phyloP scores from a whole-genome alignment of 2,329 filamentous ascomycete species.

The Xylaria sp. region DNA sequence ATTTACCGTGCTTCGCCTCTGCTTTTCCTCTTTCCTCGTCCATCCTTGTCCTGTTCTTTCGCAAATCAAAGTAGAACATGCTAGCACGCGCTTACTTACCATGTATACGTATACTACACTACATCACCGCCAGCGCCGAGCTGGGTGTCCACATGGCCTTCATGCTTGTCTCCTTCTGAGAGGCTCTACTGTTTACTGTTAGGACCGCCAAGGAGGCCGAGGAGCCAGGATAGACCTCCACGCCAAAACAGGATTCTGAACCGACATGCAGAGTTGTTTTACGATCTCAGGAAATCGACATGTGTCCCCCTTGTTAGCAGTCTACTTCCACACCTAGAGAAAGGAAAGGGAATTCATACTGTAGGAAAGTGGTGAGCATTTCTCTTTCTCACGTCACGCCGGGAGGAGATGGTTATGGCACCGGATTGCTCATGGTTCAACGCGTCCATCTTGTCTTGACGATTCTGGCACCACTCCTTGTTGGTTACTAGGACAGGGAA shows the following conservation, averaged over 20 bases:
- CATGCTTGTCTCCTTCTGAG: constrained; percentile 26
- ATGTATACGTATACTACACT: not conserved
- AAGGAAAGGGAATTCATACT: not conserved
- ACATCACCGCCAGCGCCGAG: not conserved
- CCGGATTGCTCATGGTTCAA: constrained; percentile 20
- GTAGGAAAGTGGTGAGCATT: not conserved
- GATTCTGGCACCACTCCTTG: constrained; percentile 28
- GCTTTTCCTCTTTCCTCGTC: not conserved
- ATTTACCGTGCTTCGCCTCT: not conserved
- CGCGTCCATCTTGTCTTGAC: constrained; percentile 19
- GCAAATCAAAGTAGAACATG: constrained; percentile 29
- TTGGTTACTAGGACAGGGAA: constrained; percentile 30
- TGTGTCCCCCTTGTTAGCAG: not conserved
- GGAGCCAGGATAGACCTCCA: constrained; percentile 17
- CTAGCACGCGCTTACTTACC: constrained; percentile 24
- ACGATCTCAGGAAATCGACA: constrained; percentile 12
- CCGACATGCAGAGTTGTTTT: constrained; percentile 11
- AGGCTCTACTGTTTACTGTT: constrained; percentile 31
- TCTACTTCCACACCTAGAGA: not conserved
- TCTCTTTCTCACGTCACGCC: constrained; percentile 3
- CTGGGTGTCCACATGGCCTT: constrained; percentile 25
- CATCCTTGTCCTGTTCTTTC: constrained; percentile 6
- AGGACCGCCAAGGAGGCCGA: constrained; percentile 4
- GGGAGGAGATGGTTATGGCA: constrained; percentile 4
- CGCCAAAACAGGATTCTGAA: constrained; percentile 19